Percentiles rank a stretch among this genome's conserved stretches.
These are phyloP conservation scores for Zoysia pacifica DNA, from an alignment of 176 grass and related monocot species.

Conservation along the genomic window DNA sequence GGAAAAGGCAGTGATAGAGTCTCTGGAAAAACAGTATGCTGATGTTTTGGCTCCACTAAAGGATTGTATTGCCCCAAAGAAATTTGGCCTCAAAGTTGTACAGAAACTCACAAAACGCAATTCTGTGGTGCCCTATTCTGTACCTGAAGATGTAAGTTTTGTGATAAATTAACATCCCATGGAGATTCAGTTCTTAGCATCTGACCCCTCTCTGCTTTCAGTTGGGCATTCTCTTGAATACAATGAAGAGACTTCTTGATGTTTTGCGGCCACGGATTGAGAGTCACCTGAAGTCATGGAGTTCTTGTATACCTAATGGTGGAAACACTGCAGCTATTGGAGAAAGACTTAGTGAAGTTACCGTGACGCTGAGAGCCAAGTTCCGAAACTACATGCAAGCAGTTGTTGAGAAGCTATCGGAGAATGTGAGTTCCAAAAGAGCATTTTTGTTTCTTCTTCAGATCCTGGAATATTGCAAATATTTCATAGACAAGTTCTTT, in stretches of 20 bases:
- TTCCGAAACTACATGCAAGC: conserved; percentile 97
- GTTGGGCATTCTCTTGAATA: conserved; percentile 95
- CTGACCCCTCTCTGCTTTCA: conserved; percentile 45
- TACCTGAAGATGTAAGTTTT: conserved; percentile 83
- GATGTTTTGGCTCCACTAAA: conserved; percentile 90
- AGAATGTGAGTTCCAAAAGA: conserved; percentile 64
- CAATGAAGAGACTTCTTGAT: conserved; percentile 94
- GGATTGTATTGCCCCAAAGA: conserved; percentile 86
- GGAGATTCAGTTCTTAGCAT: conserved; percentile 24
- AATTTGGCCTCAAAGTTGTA: conserved; percentile 93
- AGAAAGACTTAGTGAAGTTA: conserved; percentile 85
- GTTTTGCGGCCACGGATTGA: conserved; percentile 78
- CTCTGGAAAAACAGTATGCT: conserved; percentile 87
- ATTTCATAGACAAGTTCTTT: neutral
- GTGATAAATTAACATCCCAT: conserved; percentile 5
- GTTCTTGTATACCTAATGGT: conserved; percentile 85
- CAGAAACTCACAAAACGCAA: conserved; percentile 95
- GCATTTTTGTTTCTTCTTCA: neutral
- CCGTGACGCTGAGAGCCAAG: conserved; percentile 85
- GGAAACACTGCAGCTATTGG: conserved; percentile 60
- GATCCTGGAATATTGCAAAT: neutral
- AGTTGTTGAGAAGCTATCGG: conserved; percentile 87
- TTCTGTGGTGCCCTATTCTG: conserved; percentile 65
- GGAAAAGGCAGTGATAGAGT: conserved; percentile 83
- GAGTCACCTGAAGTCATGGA: conserved; percentile 89